phyloP scores from a whole-genome alignment of 306 rosid species.

The Styphnolobium japonicum region DNA sequence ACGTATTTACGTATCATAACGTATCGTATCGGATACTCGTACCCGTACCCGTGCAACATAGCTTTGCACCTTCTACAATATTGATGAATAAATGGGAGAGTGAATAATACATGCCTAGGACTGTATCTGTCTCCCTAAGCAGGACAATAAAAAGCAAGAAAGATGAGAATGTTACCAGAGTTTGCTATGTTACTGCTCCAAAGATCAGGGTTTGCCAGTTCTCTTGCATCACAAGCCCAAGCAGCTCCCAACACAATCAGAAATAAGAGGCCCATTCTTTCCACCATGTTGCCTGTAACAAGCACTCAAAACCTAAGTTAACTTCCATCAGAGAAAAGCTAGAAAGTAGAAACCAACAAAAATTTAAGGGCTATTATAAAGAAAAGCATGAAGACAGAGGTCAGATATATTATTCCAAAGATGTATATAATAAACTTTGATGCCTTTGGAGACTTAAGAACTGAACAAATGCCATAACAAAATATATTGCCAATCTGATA shows the following conservation, averaged over 20 bases:
- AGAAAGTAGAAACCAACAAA: neutral
- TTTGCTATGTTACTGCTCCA: neutral
- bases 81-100: neutral
- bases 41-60: too few relatives aligned
- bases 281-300: conserved; percentile 53
- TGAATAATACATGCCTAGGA: neutral
- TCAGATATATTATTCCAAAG: neutral
- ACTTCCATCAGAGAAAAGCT: neutral
- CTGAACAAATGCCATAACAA: neutral
- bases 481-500: neutral
- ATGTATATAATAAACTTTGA: neutral
- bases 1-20: too few relatives aligned
- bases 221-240: conserved; percentile 58
- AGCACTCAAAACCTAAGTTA: neutral
- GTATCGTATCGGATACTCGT: too few relatives aligned
- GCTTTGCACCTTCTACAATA: neutral
- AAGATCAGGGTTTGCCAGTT: neutral
- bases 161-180: conserved; percentile 1
- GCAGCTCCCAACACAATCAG: conserved; percentile 51
- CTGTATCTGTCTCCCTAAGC: neutral
- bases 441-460: neutral
- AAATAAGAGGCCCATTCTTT: conserved; percentile 53
- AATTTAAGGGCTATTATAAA: neutral
- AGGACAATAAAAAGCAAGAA: neutral
- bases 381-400: neutral